Evolutionary conservation across 129 eudicot species (phyloP).

Genomic region (Chrysanthemum makinoi): DNA sequence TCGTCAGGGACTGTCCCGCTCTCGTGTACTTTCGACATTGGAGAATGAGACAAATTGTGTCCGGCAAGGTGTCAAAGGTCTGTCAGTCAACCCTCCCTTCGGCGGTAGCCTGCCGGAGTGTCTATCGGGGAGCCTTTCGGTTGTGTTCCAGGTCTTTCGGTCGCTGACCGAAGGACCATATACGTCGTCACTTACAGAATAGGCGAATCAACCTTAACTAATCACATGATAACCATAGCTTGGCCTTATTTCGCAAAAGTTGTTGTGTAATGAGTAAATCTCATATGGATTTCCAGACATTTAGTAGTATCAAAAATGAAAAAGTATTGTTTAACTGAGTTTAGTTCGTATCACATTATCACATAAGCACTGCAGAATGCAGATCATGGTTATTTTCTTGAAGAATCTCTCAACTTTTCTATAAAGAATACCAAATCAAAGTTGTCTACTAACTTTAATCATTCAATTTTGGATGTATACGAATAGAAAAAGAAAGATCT

Average conservation of each 20-base stretch:
- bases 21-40: no score
- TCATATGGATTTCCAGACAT: neutral
- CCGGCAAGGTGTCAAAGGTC: no score
- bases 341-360: neutral
- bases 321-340: neutral
- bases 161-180: no score
- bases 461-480: slow-evolving; percentile 29
- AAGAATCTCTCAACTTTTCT: slow-evolving; percentile 25
- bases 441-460: slow-evolving; percentile 35
- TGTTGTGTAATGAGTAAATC: neutral
- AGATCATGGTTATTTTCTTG: slow-evolving; percentile 20
- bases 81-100: no score
- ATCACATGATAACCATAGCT: neutral
- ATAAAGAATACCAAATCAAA: slow-evolving; percentile 19
- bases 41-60: no score
- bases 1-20: no score
- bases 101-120: no score
- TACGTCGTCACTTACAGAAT: no score
- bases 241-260: neutral
- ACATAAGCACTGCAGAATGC: slow-evolving; percentile 16
- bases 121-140: no score
- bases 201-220: neutral
- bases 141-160: no score
- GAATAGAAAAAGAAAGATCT: slow-evolving; percentile 18
- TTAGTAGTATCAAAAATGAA: no score